Conservation (phyloP, 2,329 filamentous ascomycete species). For the Fusarium anthophilum region DNA sequence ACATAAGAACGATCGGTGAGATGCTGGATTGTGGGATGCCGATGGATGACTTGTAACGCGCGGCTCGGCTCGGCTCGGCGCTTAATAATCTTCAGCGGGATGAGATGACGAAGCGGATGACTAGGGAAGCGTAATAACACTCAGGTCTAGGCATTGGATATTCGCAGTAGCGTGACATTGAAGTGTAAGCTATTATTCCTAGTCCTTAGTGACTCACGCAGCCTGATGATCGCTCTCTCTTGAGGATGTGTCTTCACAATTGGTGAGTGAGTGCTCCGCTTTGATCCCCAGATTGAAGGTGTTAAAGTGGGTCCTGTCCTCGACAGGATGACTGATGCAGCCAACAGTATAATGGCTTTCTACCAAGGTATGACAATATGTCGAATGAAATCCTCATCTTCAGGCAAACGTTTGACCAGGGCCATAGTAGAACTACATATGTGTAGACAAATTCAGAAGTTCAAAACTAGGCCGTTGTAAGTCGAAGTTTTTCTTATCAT, state of each 20-base stretch:
- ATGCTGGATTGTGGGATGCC: neutral
- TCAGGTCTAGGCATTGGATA: rapidly evolving
- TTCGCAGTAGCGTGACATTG: rapidly evolving
- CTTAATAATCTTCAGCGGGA: neutral
- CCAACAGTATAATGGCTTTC: no score
- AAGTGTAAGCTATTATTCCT: no score
- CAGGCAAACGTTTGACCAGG: no score
- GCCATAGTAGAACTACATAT: no score
- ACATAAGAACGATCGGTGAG: neutral
- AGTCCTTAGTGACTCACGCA: rapidly evolving
- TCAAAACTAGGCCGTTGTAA: no score
- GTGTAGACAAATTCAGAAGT: no score
- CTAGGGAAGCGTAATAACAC: neutral
- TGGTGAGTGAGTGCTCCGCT: no score
- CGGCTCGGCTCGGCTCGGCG: neutral
- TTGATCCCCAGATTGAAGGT: neutral
- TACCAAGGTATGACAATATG: no score
- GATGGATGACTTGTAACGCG: neutral
- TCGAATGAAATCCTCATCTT: no score
- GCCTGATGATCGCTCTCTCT: rapidly evolving
- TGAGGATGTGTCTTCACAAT: no score
- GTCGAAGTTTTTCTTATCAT: no score
- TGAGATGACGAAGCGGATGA: neutral
- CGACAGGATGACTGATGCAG: no score
- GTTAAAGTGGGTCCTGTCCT: neutral